phyloP scores from a whole-genome alignment of 306 rosid genomes.

The cucumber (Cucumis sativus) region DNA sequence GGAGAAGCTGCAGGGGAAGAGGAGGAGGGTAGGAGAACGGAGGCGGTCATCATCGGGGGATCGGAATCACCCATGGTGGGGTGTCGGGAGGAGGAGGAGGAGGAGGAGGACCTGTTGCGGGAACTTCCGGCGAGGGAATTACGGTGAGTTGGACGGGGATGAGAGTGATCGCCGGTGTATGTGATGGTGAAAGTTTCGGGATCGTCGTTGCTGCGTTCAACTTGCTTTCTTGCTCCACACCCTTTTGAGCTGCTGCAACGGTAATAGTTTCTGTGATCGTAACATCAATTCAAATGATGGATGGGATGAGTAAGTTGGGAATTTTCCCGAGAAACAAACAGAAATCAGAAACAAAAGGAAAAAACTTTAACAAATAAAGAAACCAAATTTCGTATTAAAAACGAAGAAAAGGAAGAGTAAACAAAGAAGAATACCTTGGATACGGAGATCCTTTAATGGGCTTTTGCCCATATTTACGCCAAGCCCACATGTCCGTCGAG shows the following conservation, averaged over 20 bases:
- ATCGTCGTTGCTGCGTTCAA: slow-evolving; percentile 46
- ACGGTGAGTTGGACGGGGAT: slow-evolving; percentile 58
- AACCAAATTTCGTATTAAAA: not conserved
- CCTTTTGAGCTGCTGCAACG: slow-evolving; percentile 73
- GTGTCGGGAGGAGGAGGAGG: not conserved
- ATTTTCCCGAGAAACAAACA: slow-evolving; percentile 9
- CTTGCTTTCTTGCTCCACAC: slow-evolving; percentile 63
- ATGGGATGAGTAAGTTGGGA: not conserved
- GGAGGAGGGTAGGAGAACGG: not conserved
- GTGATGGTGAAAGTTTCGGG: slow-evolving; percentile 37
- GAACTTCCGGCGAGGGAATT: slow-evolving; percentile 56
- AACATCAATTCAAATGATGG: not conserved
- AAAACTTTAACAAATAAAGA: not conserved
- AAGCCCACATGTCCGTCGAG: slow-evolving; percentile 64
- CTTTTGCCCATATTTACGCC: slow-evolving; percentile 33
- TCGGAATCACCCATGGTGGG: slow-evolving; percentile 6
- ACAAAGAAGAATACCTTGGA: slow-evolving; percentile 34
- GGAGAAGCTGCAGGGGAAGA: slow-evolving; percentile 19
- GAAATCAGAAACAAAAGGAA: not conserved
- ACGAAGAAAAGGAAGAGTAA: too few relatives aligned
- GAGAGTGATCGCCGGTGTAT: slow-evolving; percentile 63
- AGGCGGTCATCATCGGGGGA: not conserved
- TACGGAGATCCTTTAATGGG: slow-evolving; percentile 9
- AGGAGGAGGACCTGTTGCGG: slow-evolving; percentile 15
- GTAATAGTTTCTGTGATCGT: slow-evolving; percentile 46